A percentile compares a stretch with the other conserved stretches of the same genome.
These are phyloP conservation scores for Termitomyces titanicus DNA, from an alignment of 768 basidiomycete genomes.

Conservation along the genomic window DNA sequence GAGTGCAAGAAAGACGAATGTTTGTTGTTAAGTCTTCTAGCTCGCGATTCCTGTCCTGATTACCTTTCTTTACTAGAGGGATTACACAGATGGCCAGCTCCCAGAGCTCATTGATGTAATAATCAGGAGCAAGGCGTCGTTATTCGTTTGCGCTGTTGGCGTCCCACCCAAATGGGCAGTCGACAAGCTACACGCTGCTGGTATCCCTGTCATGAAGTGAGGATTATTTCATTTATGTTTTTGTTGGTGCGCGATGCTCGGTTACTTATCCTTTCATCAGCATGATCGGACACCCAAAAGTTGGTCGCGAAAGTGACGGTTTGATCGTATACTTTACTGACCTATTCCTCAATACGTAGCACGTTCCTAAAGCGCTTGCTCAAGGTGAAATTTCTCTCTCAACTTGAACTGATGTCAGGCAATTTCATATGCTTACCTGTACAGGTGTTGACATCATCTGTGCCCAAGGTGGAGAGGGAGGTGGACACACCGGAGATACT, in stretches of 20 bases:
- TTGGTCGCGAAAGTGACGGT: constrained; percentile 17
- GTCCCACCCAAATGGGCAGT: constrained; percentile 83
- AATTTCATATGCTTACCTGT: not conserved
- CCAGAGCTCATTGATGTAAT: constrained; percentile 77
- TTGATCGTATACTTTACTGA: constrained; percentile 4
- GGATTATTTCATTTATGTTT: constrained; percentile 18
- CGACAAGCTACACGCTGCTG: constrained; percentile 74
- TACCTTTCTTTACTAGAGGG: constrained; percentile 21
- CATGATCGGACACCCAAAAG: constrained; percentile 86
- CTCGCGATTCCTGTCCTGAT: not conserved
- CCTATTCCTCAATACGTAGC: constrained; percentile 33
- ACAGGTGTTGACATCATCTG: constrained; percentile 87
- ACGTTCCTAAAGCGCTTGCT: constrained; percentile 71
- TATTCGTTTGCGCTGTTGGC: constrained; percentile 84
- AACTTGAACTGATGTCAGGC: not conserved
- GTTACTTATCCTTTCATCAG: constrained; percentile 28
- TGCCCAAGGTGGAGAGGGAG: constrained; percentile 85
- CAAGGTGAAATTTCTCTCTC: constrained; percentile 39
- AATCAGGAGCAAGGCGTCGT: constrained; percentile 63
- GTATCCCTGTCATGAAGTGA: constrained; percentile 84
- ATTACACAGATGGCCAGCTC: constrained; percentile 79
- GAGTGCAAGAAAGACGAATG: constrained; percentile 80
- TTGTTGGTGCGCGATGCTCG: not conserved
- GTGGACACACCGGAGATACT: constrained; percentile 84
- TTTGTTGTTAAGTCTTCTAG: constrained; percentile 15